Percentiles rank a stretch among this genome's conserved stretches.
Conservation (phyloP, 192 early-diverging fungal genomes). For the Chytriomyces confervae region DNA sequence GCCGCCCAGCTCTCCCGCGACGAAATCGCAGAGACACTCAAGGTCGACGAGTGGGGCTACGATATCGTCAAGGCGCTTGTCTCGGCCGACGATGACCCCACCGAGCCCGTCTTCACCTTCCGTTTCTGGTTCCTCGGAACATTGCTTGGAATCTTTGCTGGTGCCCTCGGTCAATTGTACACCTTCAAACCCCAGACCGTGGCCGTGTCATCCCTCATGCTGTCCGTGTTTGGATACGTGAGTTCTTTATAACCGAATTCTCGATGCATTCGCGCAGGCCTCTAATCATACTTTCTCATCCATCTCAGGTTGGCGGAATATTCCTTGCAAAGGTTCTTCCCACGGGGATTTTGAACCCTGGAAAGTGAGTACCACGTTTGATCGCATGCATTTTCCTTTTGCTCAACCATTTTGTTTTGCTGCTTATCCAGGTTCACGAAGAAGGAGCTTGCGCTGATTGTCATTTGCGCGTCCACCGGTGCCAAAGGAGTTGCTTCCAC, state of each 20-base stretch:
- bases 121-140: constrained; percentile 50
- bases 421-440: no score
- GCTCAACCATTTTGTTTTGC: no score
- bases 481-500: not conserved
- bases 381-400: no score
- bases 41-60: constrained; percentile 13
- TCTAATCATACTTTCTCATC: not conserved
- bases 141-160: constrained; percentile 47
- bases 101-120: constrained; percentile 55
- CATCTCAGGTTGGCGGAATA: constrained; percentile 6
- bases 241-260: not conserved
- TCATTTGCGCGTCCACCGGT: constrained; percentile 42
- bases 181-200: constrained; percentile 15
- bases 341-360: constrained; percentile 36
- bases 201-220: constrained; percentile 6
- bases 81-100: constrained; percentile 50
- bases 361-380: no score
- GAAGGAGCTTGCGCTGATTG: constrained; percentile 81
- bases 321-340: constrained; percentile 5
- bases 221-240: not conserved
- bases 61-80: constrained; percentile 7
- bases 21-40: not conserved
- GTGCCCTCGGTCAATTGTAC: constrained; percentile 14
- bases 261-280: no score
- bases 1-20: no score